Conservation (phyloP, 805 yeast species). For the Candida endomychidarum region DNA sequence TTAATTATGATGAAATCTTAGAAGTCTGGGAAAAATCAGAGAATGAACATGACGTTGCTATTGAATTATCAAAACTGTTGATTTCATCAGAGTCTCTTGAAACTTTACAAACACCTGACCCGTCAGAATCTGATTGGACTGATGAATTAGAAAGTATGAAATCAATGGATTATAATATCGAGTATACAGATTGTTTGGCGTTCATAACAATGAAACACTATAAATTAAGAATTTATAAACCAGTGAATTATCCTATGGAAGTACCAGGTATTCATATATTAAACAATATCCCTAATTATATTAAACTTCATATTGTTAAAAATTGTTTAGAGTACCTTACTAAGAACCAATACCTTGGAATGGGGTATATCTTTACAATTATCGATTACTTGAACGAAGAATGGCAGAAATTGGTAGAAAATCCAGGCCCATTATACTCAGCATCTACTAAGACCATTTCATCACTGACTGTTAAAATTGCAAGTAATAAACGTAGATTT, state of each 20-base stretch:
- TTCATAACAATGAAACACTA: background rate
- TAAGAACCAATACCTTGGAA: slow-evolving; percentile 56
- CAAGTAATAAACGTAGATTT: slow-evolving; percentile 8
- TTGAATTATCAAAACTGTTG: slow-evolving; percentile 10
- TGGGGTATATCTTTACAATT: slow-evolving; percentile 64
- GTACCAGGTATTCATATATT: slow-evolving; percentile 66
- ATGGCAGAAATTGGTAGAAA: slow-evolving; percentile 53
- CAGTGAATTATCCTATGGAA: slow-evolving; percentile 56
- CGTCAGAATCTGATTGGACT: slow-evolving; percentile 8
- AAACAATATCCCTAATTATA: slow-evolving; percentile 65
- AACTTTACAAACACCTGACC: background rate
- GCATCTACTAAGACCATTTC: slow-evolving; percentile 5
- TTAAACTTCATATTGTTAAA: slow-evolving; percentile 56
- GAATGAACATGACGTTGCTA: slow-evolving; percentile 38
- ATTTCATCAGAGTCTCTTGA: too few species aligned
- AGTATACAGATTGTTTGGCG: background rate
- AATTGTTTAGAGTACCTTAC: slow-evolving; percentile 46
- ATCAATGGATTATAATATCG: slow-evolving; percentile 13
- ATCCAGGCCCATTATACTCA: slow-evolving; percentile 57
- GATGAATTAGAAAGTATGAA: slow-evolving; percentile 13
- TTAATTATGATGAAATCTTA: slow-evolving; percentile 62
- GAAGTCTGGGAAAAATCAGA: slow-evolving; percentile 43
- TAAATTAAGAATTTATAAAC: slow-evolving; percentile 17
- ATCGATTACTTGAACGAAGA: slow-evolving; percentile 77
- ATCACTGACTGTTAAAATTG: slow-evolving; percentile 15